phyloP scores from a whole-genome alignment of 1,139 yeast species.

The Debaryomyces fabryi region DNA sequence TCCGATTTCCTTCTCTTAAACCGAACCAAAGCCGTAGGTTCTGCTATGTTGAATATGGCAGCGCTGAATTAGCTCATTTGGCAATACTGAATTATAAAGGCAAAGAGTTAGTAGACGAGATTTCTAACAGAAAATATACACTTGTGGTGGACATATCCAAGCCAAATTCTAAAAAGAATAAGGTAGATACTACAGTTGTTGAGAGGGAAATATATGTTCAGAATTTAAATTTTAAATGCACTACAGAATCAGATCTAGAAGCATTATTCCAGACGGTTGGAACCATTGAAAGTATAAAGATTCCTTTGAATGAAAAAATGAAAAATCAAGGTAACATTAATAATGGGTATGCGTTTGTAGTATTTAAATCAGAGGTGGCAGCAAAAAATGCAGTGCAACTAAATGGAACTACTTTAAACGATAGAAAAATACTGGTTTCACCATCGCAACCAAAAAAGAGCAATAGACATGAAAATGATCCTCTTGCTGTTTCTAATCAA shows the following conservation, averaged over 20 bases:
- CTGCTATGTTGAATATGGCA: conserved; percentile 68
- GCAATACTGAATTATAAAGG: conserved; percentile 54
- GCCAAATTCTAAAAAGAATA: conserved; percentile 35
- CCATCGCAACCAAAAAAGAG: conserved; percentile 22
- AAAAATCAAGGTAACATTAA: conserved; percentile 31
- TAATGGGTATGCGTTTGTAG: conserved; percentile 62
- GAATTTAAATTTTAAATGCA: conserved; percentile 47
- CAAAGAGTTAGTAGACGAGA: conserved; percentile 24
- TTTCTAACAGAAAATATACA: conserved; percentile 24
- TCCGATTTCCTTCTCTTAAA: conserved; percentile 70
- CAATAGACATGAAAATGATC: background rate
- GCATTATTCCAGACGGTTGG: conserved; percentile 32
- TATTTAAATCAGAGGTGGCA: conserved; percentile 40
- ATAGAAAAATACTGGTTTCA: conserved; percentile 47
- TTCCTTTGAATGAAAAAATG: conserved; percentile 47
- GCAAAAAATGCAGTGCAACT: conserved; percentile 44
- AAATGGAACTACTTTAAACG: conserved; percentile 40
- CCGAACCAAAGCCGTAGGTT: conserved; percentile 64
- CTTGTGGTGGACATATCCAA: conserved; percentile 62
- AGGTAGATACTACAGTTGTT: conserved; percentile 49
- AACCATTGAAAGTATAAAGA: conserved; percentile 48
- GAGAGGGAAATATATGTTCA: conserved; percentile 58
- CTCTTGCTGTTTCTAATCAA: conserved; percentile 13
- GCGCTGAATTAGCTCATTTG: conserved; percentile 45
- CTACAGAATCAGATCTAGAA: conserved; percentile 29